A percentile compares a stretch with the other conserved stretches of the same genome.
These are phyloP conservation scores for Termitomyces sp. DNA, from an alignment of 768 basidiomycete genomes.

Conservation along the genomic window DNA sequence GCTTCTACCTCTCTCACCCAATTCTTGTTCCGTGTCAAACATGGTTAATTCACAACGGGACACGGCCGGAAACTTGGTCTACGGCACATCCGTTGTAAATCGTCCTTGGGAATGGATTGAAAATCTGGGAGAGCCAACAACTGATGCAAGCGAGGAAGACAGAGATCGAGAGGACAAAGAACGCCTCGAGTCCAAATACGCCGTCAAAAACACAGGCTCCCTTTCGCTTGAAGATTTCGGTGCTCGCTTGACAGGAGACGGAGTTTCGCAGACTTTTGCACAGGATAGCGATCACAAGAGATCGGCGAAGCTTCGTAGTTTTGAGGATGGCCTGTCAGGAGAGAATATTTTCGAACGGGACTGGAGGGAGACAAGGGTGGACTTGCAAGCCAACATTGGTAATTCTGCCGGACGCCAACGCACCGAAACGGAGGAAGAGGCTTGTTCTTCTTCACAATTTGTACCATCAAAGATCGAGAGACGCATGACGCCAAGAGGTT, in stretches of 20 bases:
- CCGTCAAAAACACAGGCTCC: conserved; percentile 62
- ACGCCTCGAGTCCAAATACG: conserved; percentile 24
- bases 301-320: conserved; percentile 46
- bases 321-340: conserved; percentile 58
- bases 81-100: conserved; percentile 54
- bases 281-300: conserved; percentile 25
- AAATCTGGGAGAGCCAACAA: conserved; percentile 55
- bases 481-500: conserved; percentile 26
- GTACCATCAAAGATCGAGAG: conserved; percentile 14
- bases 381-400: conserved; percentile 28
- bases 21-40: conserved; percentile 45
- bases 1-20: conserved; percentile 52
- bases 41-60: conserved; percentile 59
- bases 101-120: conserved; percentile 89
- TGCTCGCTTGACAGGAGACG: conserved; percentile 61
- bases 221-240: conserved; percentile 70
- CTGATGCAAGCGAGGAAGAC: conserved; percentile 39
- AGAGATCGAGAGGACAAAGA: conserved; percentile 35
- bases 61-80: conserved; percentile 40
- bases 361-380: conserved; percentile 68
- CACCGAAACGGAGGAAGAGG: conserved; percentile 19
- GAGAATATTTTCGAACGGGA: conserved; percentile 70
- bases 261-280: conserved; percentile 26
- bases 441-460: conserved; percentile 10
- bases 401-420: conserved; percentile 13